Evolutionary conservation across 768 basidiomycete genomes (phyloP).

Genomic region (Steccherinum ochraceum): DNA sequence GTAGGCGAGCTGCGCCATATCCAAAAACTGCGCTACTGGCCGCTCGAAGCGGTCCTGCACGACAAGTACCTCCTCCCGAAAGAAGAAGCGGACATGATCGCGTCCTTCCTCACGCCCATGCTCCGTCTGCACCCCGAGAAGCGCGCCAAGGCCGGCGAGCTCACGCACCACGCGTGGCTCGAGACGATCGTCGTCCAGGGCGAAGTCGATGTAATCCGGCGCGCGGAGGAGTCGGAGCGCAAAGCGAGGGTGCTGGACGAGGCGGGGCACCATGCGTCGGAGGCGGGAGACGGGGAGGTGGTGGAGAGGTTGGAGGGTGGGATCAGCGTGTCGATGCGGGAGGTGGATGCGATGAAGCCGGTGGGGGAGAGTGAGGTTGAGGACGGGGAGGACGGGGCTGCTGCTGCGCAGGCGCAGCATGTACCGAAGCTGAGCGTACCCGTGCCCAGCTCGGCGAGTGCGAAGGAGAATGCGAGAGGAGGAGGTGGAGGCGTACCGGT

Average conservation of each 20-base stretch:
- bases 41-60: conserved; percentile 70
- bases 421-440: conserved; percentile 20
- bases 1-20: conserved; percentile 87
- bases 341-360: conserved; percentile 67
- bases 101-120: conserved; percentile 85
- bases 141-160: conserved; percentile 81
- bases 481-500: neutral
- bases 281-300: conserved; percentile 20
- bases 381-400: neutral
- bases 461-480: conserved; percentile 15
- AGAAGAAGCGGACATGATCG: conserved; percentile 73
- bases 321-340: conserved; percentile 14
- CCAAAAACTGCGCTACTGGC: conserved; percentile 90
- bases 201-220: conserved; percentile 75
- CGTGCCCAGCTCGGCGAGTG: conserved; percentile 12
- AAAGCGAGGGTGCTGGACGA: conserved; percentile 6
- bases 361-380: conserved; percentile 46
- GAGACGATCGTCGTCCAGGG: conserved; percentile 83
- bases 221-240: conserved; percentile 55
- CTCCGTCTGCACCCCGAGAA: conserved; percentile 83
- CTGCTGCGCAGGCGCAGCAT: conserved; percentile 5
- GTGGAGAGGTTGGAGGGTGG: conserved; percentile 9
- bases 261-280: conserved; percentile 30
- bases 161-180: conserved; percentile 84
- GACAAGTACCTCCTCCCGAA: conserved; percentile 95